A percentile compares a stretch with the other conserved stretches of the same genome.
phyloP scores from a whole-genome alignment of 2,329 filamentous ascomycete genomes.

The Fusarium sp. region DNA sequence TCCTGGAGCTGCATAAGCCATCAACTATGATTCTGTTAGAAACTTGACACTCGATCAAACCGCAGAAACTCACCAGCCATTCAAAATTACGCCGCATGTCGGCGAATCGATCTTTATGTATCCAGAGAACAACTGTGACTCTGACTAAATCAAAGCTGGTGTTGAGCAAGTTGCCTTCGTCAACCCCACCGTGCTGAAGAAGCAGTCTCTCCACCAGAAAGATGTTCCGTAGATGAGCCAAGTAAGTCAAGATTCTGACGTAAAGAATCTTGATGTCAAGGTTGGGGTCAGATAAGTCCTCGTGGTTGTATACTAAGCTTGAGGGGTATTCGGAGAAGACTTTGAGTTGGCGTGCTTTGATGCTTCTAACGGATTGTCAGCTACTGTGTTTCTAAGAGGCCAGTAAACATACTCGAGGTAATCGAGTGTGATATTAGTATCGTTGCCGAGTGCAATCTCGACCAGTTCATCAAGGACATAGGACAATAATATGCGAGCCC shows the following conservation, averaged over 20 bases:
- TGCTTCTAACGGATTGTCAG: conserved; percentile 42
- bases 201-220: conserved; percentile 67
- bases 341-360: conserved; percentile 48
- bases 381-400: not conserved
- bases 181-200: conserved; percentile 53
- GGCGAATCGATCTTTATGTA: conserved; percentile 55
- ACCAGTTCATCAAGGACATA: conserved; percentile 65
- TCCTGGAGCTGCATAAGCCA: conserved; percentile 59
- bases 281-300: conserved; percentile 48
- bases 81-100: conserved; percentile 56
- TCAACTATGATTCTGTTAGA: conserved; percentile 48
- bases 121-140: conserved; percentile 57
- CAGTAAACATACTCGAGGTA: conserved; percentile 36
- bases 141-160: conserved; percentile 59
- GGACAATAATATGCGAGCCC: conserved; percentile 58
- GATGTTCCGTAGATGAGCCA: conserved; percentile 62
- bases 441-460: conserved; percentile 60
- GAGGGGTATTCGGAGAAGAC: conserved; percentile 50
- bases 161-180: conserved; percentile 53
- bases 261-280: conserved; percentile 49
- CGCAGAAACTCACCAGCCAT: conserved; percentile 54
- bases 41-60: not conserved
- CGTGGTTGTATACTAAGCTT: conserved; percentile 50
- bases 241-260: conserved; percentile 55
- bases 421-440: conserved; percentile 22